A percentile compares a stretch with the other conserved stretches of the same genome.
These are phyloP conservation scores for Ziziphus jujuba DNA, from an alignment of 306 rosid genomes.

Conservation along the genomic window DNA sequence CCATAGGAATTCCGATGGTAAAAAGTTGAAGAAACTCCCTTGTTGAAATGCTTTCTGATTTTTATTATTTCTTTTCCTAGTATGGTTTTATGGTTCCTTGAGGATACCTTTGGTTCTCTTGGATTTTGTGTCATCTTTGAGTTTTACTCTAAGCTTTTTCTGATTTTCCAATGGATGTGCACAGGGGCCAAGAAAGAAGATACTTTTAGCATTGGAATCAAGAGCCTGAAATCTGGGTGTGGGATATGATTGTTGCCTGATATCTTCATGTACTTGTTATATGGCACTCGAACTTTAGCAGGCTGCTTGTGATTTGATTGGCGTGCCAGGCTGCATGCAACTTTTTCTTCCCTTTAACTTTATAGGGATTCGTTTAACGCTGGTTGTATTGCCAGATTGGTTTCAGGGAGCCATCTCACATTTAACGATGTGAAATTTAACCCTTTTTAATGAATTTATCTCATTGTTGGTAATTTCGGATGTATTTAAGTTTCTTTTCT, in stretches of 20 bases:
- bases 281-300: slow-evolving; percentile 16
- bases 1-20: slow-evolving; percentile 97
- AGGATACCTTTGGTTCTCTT: background rate
- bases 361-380: background rate
- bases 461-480: no score
- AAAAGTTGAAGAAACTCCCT: slow-evolving; percentile 16
- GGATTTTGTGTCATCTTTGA: background rate
- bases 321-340: slow-evolving; percentile 20
- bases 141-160: slow-evolving; percentile 20
- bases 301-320: slow-evolving; percentile 24
- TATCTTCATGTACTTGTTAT: slow-evolving; percentile 9
- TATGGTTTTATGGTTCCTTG: background rate
- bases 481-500: no score
- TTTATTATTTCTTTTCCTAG: background rate
- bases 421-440: slow-evolving; percentile 10
- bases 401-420: slow-evolving; percentile 20
- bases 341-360: background rate
- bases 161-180: slow-evolving; percentile 32
- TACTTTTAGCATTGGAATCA: slow-evolving; percentile 81
- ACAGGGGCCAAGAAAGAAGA: slow-evolving; percentile 99
- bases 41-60: background rate
- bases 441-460: background rate
- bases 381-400: slow-evolving; percentile 29
- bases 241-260: slow-evolving; percentile 8
- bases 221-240: slow-evolving; percentile 48